Percentiles rank a stretch among this genome's conserved stretches.
phyloP scores from a whole-genome alignment of 2,329 filamentous ascomycete genomes.

The Sordariomycetes sp. region DNA sequence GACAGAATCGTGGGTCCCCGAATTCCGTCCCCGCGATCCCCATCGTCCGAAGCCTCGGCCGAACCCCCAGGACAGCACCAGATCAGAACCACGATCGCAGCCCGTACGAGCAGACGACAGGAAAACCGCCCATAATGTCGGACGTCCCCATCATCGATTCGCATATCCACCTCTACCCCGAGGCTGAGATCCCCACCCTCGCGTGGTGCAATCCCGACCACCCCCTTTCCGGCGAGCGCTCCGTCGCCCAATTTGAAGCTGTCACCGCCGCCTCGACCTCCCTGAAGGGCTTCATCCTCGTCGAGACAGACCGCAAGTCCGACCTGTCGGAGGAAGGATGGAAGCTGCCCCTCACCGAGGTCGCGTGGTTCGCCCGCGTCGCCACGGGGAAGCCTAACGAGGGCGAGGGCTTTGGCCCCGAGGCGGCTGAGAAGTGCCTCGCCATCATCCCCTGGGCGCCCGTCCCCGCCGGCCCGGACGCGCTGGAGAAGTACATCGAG shows the following conservation, averaged over 20 bases:
- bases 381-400: slow-evolving; percentile 45
- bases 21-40: no score
- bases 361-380: slow-evolving; percentile 58
- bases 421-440: slow-evolving; percentile 41
- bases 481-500: slow-evolving; percentile 55
- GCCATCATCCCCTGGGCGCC: slow-evolving; percentile 84
- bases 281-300: slow-evolving; percentile 64
- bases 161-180: slow-evolving; percentile 82
- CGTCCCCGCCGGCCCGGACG: slow-evolving; percentile 50
- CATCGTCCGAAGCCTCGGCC: not conserved
- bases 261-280: slow-evolving; percentile 27
- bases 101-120: not conserved
- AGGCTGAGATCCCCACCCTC: slow-evolving; percentile 53
- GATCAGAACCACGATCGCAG: not conserved
- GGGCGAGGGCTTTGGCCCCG: slow-evolving; percentile 34
- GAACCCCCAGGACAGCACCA: not conserved
- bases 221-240: slow-evolving; percentile 53
- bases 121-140: slow-evolving; percentile 15
- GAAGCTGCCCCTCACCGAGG: slow-evolving; percentile 58
- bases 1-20: no score
- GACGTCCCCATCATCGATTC: slow-evolving; percentile 67
- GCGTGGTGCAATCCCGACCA: slow-evolving; percentile 55
- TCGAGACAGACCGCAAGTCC: slow-evolving; percentile 71
- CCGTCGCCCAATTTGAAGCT: slow-evolving; percentile 50
- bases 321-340: slow-evolving; percentile 51